Base-by-base conservation (phyloP, 2,329 filamentous ascomycete species). In the Lachnellula subtilissima region DNA sequence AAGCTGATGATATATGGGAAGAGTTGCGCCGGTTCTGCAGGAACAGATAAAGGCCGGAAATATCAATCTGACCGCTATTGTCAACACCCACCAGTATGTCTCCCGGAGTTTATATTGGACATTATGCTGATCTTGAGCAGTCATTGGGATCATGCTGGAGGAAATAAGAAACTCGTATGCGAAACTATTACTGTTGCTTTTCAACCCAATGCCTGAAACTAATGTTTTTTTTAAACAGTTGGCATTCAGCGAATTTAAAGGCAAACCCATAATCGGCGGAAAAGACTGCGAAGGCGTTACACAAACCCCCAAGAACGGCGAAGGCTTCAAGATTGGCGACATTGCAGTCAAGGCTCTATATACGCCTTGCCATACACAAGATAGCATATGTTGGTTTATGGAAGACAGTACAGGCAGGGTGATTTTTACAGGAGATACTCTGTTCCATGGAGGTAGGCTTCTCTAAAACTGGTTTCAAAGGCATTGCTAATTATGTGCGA, bases 351-450 rank as follows among this genome's bases (percentile, higher is more conserved):
- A 83, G 70, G 88, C 89, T 23, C 77, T 97, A n/a, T 89, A 97
- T 74, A 99, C 94, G 12, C 94, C 94, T 1, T 99, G 94, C 73
- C 94, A 99, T 72, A 99, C 94, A 1, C 92, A 97, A 75, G 94
- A 99, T 75, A 97, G 92, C 72, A 96, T 99, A 70, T 99, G 94
- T 78, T 99, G 86, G 77, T 90, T 86, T 65, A 85, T 94, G 77
- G 84, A 96, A 73, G 93, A 99, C 68, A 86, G 84, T 19, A 77
- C 83, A 48, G 79, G 88, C 49, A 86, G 83, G 66, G 92, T 82
- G 7, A 91, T 99, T 3, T 99, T 99, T 69, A 97, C 94, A 0
- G 94, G 94, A 9, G 94, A 99, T 71, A 99, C 94, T 0, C 77
- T 99, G 39, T 99, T 99, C 75, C 93, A 96, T 69, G 92, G 88